Conservation (phyloP, 768 basidiomycete genomes). For the Rhodotorula graminis region DNA sequence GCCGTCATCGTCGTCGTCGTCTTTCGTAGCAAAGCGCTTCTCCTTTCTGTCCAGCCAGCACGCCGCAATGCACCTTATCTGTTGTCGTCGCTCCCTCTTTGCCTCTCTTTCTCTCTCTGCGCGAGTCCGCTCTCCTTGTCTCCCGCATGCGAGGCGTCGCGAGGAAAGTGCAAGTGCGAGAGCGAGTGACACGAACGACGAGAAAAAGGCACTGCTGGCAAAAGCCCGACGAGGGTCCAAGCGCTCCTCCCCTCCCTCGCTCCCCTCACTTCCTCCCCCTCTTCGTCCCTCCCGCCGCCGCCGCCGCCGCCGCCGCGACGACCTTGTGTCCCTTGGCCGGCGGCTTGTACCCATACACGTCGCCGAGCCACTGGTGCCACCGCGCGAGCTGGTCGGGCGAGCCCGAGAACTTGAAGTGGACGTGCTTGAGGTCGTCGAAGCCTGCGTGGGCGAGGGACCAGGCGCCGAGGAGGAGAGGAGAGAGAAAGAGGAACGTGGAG, state of each 20-base stretch:
- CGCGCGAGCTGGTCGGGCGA: constrained; percentile 61
- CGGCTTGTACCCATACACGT: constrained; percentile 53
- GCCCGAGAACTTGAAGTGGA: constrained; percentile 78
- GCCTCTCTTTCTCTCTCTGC: too few species aligned
- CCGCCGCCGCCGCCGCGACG: background rate
- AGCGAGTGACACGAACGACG: too few species aligned
- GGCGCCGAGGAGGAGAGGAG: too few species aligned
- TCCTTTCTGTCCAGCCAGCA: too few species aligned
- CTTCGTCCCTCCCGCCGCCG: background rate
- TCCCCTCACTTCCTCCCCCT: background rate
- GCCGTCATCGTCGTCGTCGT: background rate
- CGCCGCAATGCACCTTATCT: too few species aligned
- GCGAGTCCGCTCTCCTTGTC: too few species aligned
- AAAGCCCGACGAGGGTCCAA: too few species aligned
- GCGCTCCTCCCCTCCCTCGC: too few species aligned
- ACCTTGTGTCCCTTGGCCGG: background rate
- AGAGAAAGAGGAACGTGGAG: background rate
- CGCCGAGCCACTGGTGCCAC: constrained; percentile 78
- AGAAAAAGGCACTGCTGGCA: too few species aligned
- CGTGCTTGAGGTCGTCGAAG: constrained; percentile 65
- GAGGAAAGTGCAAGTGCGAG: too few species aligned
- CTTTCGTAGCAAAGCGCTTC: background rate
- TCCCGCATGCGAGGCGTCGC: too few species aligned
- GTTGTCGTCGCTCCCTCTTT: too few species aligned
- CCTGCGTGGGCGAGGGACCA: constrained; percentile 4